phyloP scores from a whole-genome alignment of 1,139 yeast species.

The Protomyces arabidopsidicola region DNA sequence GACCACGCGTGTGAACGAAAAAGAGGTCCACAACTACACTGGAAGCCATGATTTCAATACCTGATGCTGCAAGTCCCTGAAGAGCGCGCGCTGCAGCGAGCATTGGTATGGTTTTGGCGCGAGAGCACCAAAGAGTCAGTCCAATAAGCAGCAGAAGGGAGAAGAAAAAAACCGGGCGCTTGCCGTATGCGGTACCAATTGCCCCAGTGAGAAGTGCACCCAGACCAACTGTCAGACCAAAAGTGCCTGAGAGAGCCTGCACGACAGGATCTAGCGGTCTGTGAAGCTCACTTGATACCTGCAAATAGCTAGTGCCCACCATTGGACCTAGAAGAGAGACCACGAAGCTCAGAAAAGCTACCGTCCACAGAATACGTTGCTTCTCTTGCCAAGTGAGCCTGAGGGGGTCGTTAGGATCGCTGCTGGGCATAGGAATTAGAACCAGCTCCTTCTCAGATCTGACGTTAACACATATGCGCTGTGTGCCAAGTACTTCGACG shows the following conservation, averaged over 20 bases:
- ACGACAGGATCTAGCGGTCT: not conserved
- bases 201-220: conserved; percentile 1
- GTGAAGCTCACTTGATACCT: not conserved
- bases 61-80: not conserved
- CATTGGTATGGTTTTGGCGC: not conserved
- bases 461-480: not conserved
- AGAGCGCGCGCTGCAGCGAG: not conserved
- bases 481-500: not conserved
- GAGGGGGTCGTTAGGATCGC: not conserved
- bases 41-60: not conserved
- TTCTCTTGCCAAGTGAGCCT: not conserved
- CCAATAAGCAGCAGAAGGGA: not conserved
- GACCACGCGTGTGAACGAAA: conserved; percentile 2
- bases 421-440: not conserved
- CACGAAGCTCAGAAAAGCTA: not conserved
- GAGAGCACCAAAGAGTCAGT: not conserved
- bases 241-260: conserved; percentile 4
- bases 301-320: not conserved
- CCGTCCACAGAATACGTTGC: not conserved
- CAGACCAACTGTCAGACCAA: not conserved
- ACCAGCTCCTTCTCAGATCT: not conserved
- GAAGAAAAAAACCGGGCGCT: not conserved
- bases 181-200: not conserved
- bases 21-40: not conserved
- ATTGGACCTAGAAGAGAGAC: not conserved